phyloP scores from a whole-genome alignment of 805 yeast genomes.

The Metschnikowia santaceciliae region DNA sequence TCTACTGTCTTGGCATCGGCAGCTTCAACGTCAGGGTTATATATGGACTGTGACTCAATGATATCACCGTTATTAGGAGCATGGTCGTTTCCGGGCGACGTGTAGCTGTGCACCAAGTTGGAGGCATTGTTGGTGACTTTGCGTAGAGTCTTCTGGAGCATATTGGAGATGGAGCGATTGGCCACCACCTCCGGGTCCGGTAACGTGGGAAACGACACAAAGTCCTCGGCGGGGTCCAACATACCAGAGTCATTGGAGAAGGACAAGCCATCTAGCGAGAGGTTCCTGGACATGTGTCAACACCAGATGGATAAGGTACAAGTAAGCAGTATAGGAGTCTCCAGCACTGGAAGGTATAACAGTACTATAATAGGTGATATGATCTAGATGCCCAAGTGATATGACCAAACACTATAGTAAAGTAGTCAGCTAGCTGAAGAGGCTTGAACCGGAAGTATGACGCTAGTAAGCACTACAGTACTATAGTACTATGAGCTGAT shows the following conservation, averaged over 20 bases:
- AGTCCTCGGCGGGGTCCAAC: conserved; percentile 23
- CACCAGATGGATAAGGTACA: no score
- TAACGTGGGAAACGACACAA: conserved; percentile 39
- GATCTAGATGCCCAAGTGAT: no score
- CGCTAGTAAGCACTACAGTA: no score
- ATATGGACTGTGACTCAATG: conserved; percentile 10
- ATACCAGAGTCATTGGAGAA: conserved; percentile 1
- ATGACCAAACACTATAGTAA: no score
- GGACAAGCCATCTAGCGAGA: conserved; percentile 2
- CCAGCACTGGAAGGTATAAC: no score
- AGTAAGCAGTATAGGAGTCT: no score
- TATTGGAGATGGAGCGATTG: conserved; percentile 29
- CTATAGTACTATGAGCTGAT: no score
- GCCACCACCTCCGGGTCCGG: conserved; percentile 40
- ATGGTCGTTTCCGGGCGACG: conserved; percentile 4
- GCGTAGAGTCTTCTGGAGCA: conserved; percentile 36
- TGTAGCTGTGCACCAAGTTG: conserved; percentile 26
- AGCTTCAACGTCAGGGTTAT: neutral
- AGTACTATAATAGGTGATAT: no score
- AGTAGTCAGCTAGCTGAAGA: no score
- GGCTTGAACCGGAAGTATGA: no score
- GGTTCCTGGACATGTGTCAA: neutral
- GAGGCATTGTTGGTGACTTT: conserved; percentile 43
- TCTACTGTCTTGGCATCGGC: neutral
- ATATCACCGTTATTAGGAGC: conserved; percentile 2